phyloP scores from a whole-genome alignment of 495 filamentous ascomycete species.

The Clohesyomyces aquaticus region DNA sequence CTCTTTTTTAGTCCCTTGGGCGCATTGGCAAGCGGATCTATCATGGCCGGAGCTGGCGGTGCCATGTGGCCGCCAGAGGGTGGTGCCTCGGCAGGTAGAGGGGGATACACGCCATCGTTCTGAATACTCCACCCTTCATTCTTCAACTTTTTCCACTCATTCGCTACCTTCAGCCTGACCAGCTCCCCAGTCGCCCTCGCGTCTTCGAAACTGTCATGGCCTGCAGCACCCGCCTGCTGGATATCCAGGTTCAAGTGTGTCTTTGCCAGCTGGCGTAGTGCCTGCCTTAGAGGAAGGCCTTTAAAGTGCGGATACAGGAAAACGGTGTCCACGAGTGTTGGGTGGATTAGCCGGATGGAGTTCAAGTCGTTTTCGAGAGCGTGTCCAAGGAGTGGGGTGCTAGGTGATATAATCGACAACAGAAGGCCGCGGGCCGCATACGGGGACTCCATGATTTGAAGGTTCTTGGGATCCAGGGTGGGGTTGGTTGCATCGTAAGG shows the following conservation, averaged over 20 bases:
- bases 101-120: conserved; percentile 57
- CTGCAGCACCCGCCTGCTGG: conserved; percentile 66
- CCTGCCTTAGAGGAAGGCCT: conserved; percentile 75
- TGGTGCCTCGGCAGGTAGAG: conserved; percentile 34
- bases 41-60: conserved; percentile 5
- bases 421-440: conserved; percentile 71
- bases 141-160: conserved; percentile 67
- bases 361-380: conserved; percentile 96
- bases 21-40: not conserved
- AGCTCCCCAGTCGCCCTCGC: conserved; percentile 85
- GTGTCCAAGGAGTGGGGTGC: conserved; percentile 86
- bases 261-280: conserved; percentile 70
- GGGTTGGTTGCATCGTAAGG: conserved; percentile 54
- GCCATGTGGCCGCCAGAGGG: not conserved
- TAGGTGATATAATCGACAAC: conserved; percentile 67
- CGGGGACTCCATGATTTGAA: conserved; percentile 75
- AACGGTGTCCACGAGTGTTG: conserved; percentile 81
- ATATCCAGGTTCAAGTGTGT: conserved; percentile 71
- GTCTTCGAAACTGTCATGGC: conserved; percentile 87
- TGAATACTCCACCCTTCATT: conserved; percentile 65
- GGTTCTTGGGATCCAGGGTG: conserved; percentile 40
- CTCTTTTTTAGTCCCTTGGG: not conserved
- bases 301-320: conserved; percentile 77
- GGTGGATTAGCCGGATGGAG: conserved; percentile 78
- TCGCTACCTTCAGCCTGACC: conserved; percentile 66